Conservation (phyloP, 768 basidiomycete species). For the Boletus tylopilopsis region DNA sequence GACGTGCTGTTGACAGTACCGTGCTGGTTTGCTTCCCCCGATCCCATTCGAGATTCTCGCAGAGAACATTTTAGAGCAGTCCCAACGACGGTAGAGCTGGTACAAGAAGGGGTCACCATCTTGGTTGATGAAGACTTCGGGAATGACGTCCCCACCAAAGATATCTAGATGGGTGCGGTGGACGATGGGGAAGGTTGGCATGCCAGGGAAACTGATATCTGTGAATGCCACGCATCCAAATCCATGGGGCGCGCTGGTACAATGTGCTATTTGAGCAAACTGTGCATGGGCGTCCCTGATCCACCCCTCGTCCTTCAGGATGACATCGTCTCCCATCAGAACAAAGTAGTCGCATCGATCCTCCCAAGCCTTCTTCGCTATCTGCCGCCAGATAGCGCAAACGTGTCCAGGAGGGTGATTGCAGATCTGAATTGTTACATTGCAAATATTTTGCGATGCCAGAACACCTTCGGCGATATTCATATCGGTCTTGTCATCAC, state of each 20-base stretch:
- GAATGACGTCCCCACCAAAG: slow-evolving; percentile 48
- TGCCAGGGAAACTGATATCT: slow-evolving; percentile 51
- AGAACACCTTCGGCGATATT: slow-evolving; percentile 39
- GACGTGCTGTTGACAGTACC: slow-evolving; percentile 45
- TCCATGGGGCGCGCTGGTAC: slow-evolving; percentile 36
- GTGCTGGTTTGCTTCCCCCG: slow-evolving; percentile 43
- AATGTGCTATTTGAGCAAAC: slow-evolving; percentile 35
- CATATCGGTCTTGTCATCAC: slow-evolving; percentile 4
- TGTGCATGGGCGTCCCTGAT: slow-evolving; percentile 38
- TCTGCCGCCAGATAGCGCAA: slow-evolving; percentile 52
- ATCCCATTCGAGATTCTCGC: slow-evolving; percentile 41
- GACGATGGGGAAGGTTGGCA: slow-evolving; percentile 60
- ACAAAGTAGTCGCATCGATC: slow-evolving; percentile 49
- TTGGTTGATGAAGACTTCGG: slow-evolving; percentile 52
- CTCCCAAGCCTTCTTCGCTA: slow-evolving; percentile 44
- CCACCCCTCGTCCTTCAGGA: slow-evolving; percentile 51
- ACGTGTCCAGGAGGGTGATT: slow-evolving; percentile 43
- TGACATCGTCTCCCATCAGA: slow-evolving; percentile 54
- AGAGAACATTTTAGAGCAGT: slow-evolving; percentile 43
- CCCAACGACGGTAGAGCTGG: slow-evolving; percentile 59
- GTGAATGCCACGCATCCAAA: slow-evolving; percentile 59
- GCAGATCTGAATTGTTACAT: slow-evolving; percentile 37
- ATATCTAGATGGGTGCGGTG: slow-evolving; percentile 55
- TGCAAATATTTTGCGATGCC: slow-evolving; percentile 32
- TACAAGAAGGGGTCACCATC: slow-evolving; percentile 57